Evolutionary conservation across 1,284 basidiomycete genomes (phyloP).

Genomic region (Puccinia novopanici): DNA sequence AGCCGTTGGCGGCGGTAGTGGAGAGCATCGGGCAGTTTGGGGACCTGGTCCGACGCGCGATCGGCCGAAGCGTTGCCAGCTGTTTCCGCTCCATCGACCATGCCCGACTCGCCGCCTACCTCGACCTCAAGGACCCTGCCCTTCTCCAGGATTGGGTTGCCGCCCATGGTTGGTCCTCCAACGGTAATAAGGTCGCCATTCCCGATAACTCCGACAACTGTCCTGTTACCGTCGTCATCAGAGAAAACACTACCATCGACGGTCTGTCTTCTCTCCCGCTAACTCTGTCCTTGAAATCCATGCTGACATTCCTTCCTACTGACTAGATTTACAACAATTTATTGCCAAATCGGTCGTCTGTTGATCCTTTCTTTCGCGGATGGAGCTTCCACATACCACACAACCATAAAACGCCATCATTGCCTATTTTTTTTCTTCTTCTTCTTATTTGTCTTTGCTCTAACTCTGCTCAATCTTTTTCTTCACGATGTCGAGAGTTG

Average conservation of each 20-base stretch:
- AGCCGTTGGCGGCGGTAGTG: conserved; percentile 22
- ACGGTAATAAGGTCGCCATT: conserved; percentile 16
- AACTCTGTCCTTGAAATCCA: background rate
- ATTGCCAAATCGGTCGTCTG: conserved; percentile 26
- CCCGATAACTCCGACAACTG: conserved; percentile 44
- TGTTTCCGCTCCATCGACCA: too few relatives aligned
- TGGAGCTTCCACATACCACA: background rate
- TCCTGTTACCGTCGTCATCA: conserved; percentile 29
- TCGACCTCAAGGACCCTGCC: conserved; percentile 13
- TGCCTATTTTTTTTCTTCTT: background rate
- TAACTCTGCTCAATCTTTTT: too few relatives aligned
- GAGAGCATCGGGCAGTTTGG: conserved; percentile 26
- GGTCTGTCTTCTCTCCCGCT: conserved; percentile 7
- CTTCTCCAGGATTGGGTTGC: conserved; percentile 8
- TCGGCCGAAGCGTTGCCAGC: conserved; percentile 36
- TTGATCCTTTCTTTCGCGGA: background rate
- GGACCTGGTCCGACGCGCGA: conserved; percentile 26
- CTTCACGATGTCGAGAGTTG: too few relatives aligned
- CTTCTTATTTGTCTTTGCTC: background rate
- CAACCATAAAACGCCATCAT: background rate
- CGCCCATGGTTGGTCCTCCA: conserved; percentile 1
- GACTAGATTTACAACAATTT: conserved; percentile 16
- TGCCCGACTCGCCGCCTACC: conserved; percentile 27
- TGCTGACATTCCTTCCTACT: background rate
- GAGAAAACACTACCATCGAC: conserved; percentile 43